Base-by-base conservation (phyloP, 2,329 filamentous ascomycete species). In the Fonsecaea erecta region DNA sequence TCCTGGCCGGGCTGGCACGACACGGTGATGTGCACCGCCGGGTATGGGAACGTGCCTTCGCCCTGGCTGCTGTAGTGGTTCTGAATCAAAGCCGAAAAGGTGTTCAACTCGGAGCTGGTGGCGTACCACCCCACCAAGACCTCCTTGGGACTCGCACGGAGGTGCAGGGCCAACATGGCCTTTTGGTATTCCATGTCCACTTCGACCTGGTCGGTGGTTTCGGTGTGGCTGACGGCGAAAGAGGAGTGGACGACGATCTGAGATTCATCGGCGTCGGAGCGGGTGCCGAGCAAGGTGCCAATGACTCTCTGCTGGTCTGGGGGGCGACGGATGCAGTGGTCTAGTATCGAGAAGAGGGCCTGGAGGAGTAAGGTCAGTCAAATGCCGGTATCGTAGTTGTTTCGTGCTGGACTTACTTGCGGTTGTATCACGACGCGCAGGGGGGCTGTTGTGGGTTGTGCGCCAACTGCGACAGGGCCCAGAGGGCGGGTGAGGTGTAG, bases 141-240 rank as follows among this genome's bases (percentile, higher is more conserved):
- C 81, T 99, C 95, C 80, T 93, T 92, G 57, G 95, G 95, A 79
- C 93, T 91, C 64, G 93, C 94, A 82, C 94, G 94, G 73, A 98
- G 88, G 78, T 97, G 94, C 73, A 99, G 84, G 66, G 91, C 90
- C 64, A 98, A 89, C 95, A 99, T 99, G 80, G 94, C 93, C 87
- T 98, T 98, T 83, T 99, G 95, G 82, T 98, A 99, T 81, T 99
- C 95, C 86, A 99, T 96, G 78, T 99, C 95, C 70, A 99, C 95
- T 81, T 99, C 95, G 75, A 99, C 95, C 81, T 99, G 95, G 81
- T 99, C 95, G 78, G 93, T 91, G 73, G 94, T 97, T 83, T 99
- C 95, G 73, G 94, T 98, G 84, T 99, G 95, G 72, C 94, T 93
- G 76, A 99, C 96, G 72, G 95, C 95, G 79, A 99, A 99, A 83